These are phyloP conservation scores for Russula sp. DNA, from an alignment of 768 basidiomycete genomes.

Conservation along the genomic window DNA sequence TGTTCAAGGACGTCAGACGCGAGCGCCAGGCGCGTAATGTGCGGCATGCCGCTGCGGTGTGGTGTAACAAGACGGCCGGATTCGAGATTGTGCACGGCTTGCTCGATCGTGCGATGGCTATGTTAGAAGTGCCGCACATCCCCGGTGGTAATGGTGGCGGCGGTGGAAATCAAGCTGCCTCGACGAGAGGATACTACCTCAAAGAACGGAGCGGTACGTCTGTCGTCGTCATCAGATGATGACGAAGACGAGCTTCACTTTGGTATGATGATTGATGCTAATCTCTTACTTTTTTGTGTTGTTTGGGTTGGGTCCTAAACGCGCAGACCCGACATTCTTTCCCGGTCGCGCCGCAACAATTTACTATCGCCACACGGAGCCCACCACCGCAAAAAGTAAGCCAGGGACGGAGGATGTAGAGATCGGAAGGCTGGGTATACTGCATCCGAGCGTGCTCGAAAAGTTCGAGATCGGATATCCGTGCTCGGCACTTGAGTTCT, in stretches of 20 bases:
- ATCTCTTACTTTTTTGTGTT: not conserved
- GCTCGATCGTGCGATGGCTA: conserved; percentile 92
- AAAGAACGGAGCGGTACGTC: conserved; percentile 70
- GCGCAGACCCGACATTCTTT: conserved; percentile 89
- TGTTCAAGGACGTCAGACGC: conserved; percentile 72
- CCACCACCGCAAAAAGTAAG: not conserved
- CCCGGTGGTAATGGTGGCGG: conserved; percentile 37
- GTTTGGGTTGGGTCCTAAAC: not conserved
- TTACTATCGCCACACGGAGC: conserved; percentile 73
- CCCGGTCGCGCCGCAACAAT: conserved; percentile 92
- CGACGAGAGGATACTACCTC: conserved; percentile 82
- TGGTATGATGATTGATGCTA: not conserved
- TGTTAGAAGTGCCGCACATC: conserved; percentile 88
- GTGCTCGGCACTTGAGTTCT: conserved; percentile 93
- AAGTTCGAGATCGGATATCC: conserved; percentile 95
- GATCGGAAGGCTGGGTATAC: conserved; percentile 88
- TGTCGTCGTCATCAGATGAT: not conserved
- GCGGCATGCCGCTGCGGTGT: conserved; percentile 83
- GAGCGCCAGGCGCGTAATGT: conserved; percentile 89
- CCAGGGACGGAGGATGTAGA: conserved; percentile 61
- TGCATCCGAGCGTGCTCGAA: conserved; percentile 87
- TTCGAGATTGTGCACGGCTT: conserved; percentile 97
- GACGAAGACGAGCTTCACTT: not conserved
- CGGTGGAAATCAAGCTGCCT: conserved; percentile 51
- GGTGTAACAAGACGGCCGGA: conserved; percentile 95